Evolutionary conservation across 495 filamentous ascomycete genomes (phyloP).

Genomic region (Letharia columbiana): DNA sequence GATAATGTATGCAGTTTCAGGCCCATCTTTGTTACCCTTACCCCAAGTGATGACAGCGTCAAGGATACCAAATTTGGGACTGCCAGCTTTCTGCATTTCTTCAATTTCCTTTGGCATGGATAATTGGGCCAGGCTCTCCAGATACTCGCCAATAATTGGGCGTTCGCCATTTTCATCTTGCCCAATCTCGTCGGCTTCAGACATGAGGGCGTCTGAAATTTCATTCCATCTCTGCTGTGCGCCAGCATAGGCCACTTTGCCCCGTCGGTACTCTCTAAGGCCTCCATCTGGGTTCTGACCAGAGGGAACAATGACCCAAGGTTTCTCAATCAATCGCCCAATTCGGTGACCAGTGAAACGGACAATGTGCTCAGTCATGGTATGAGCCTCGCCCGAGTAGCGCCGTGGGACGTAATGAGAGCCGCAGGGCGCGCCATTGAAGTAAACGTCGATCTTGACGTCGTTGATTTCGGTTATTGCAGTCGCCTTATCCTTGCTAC

Average conservation of each 20-base stretch:
- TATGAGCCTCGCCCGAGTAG: conserved; percentile 3
- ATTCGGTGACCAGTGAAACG: conserved; percentile 33
- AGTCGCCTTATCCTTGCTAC: background rate
- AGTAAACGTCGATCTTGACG: conserved; percentile 37
- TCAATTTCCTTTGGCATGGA: conserved; percentile 28
- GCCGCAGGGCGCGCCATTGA: conserved; percentile 36
- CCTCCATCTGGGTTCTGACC: conserved; percentile 24
- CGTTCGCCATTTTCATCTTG: conserved; percentile 24
- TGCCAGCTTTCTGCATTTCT: conserved; percentile 24
- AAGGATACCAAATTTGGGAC: conserved; percentile 32
- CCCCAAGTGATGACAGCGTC: conserved; percentile 36
- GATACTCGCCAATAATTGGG: conserved; percentile 31
- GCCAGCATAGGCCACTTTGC: conserved; percentile 8
- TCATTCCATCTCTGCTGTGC: conserved; percentile 31
- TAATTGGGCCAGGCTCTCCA: conserved; percentile 31
- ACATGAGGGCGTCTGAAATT: conserved; percentile 25
- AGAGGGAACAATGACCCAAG: conserved; percentile 34
- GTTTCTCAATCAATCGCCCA: conserved; percentile 30
- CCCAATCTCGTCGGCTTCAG: conserved; percentile 31
- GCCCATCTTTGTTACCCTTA: conserved; percentile 26
- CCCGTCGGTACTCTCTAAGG: conserved; percentile 4
- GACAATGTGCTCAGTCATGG: conserved; percentile 15
- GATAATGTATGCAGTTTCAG: conserved; percentile 22
- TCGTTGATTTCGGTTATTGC: conserved; percentile 16
- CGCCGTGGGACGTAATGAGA: conserved; percentile 25